These are phyloP conservation scores for Zangia roseola DNA, from an alignment of 768 basidiomycete genomes.

Conservation along the genomic window DNA sequence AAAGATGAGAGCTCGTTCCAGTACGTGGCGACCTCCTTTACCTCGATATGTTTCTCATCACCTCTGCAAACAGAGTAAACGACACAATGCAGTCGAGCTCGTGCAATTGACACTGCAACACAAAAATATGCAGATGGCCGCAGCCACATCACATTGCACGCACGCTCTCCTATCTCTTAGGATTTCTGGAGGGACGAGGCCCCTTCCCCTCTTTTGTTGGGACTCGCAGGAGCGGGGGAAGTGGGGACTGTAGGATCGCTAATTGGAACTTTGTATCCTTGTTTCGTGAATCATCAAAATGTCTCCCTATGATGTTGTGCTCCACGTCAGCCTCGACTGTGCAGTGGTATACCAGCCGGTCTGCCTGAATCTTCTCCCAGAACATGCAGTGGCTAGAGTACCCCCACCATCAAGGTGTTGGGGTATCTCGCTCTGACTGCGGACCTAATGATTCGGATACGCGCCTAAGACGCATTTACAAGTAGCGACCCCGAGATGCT, in stretches of 20 bases:
- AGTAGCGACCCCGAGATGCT: too few relatives aligned
- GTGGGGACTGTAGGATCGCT: slow-evolving; percentile 25
- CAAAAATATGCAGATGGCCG: slow-evolving; percentile 14
- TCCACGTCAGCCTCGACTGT: too few relatives aligned
- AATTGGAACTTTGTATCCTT: slow-evolving; percentile 23
- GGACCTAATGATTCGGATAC: too few relatives aligned
- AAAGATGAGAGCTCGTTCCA: slow-evolving; percentile 96
- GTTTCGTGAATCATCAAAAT: slow-evolving; percentile 16
- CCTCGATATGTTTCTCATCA: neutral
- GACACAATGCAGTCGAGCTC: slow-evolving; percentile 25
- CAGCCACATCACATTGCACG: slow-evolving; percentile 23
- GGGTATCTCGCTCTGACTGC: too few relatives aligned
- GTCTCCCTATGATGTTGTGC: neutral
- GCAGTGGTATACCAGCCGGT: too few relatives aligned
- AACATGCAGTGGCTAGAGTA: too few relatives aligned
- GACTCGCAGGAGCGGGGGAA: slow-evolving; percentile 18
- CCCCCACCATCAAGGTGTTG: too few relatives aligned
- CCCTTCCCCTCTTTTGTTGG: slow-evolving; percentile 21
- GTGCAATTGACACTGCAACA: slow-evolving; percentile 22
- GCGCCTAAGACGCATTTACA: too few relatives aligned
- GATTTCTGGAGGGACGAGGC: slow-evolving; percentile 20
- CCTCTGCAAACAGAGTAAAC: slow-evolving; percentile 36
- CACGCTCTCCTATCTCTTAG: slow-evolving; percentile 26
- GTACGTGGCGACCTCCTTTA: slow-evolving; percentile 45
- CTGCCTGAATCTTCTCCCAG: too few relatives aligned